A percentile compares a stretch with the other conserved stretches of the same genome.
Conservation (phyloP, 1,284 basidiomycete genomes). For the Austroboletus novae-zelandiae region DNA sequence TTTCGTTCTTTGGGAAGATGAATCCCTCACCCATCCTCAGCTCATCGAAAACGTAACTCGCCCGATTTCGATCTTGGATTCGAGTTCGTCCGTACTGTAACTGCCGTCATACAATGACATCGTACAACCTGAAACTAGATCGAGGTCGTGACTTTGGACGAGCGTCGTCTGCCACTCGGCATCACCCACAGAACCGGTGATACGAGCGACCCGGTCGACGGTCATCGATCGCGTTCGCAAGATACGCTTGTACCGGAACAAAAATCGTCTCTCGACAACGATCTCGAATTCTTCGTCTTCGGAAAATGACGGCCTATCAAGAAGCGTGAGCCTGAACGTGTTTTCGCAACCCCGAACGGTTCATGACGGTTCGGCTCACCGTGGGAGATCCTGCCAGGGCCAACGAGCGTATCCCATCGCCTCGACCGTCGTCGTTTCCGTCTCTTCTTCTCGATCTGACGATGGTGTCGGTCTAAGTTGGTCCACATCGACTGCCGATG, state of each 20-base stretch:
- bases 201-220: not conserved
- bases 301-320: not conserved
- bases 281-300: constrained; percentile 8
- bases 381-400: constrained; percentile 4
- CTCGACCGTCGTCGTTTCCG: not conserved
- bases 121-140: not conserved
- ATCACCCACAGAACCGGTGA: not conserved
- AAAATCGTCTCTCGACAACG: constrained; percentile 5
- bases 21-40: not conserved
- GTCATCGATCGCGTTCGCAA: constrained; percentile 6
- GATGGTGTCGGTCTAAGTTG: not conserved
- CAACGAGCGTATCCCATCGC: not conserved
- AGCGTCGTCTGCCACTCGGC: too few relatives aligned
- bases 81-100: not conserved
- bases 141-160: not conserved
- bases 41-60: constrained; percentile 5
- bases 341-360: not conserved
- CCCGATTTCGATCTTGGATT: constrained; percentile 5
- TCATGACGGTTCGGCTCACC: constrained; percentile 1
- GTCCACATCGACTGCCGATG: not conserved
- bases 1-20: not conserved
- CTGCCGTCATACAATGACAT: constrained; percentile 8
- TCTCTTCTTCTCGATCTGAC: not conserved
- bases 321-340: not conserved
- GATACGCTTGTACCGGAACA: constrained; percentile 14